Evolutionary conservation across 1,139 yeast species (phyloP), one percentile per base, ranked within the genome.

Genomic region (Entelexis paramagnoliae): DNA sequence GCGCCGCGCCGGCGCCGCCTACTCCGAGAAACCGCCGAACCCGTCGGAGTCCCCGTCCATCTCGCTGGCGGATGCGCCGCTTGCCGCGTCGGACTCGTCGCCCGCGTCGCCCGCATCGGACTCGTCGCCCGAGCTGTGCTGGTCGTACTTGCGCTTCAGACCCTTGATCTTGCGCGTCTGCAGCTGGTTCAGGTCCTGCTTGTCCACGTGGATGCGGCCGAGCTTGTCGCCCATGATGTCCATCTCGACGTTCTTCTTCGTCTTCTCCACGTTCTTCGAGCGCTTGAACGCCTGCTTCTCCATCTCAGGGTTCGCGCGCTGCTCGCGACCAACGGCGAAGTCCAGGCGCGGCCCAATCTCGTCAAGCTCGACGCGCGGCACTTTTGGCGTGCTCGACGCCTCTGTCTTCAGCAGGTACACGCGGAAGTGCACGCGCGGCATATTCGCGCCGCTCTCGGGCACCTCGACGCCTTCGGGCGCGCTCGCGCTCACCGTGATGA

Each of bases 161-260:
- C 98, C 99, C 77, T 93, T 93, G 96, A 91, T 86, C 79, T 91
- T 91, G 72, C 98, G 81, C 13, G 98, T 89, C 71, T 91, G 98
- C 66, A 91, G 71, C 68, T 82, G 83, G 65, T 78, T 75, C 67
- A 93, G 75, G 67, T 91, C 97, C 74, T 91, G 99, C 68, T 83
- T 83, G 70, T 96, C 97, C 69, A 91, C 83, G 67, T 91, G 98
- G 63, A 91, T 80, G 71, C 91, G 86, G 60, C 96, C 99, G 59
- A 91, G 78, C 79, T 91, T 88, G 70, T 91, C 98, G 72, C 99
- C 99, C 84, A 91, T 79, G 56, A 74, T 64, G 66, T 93, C 97
- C 45, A 83, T 79, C 58, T 81, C 81, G 53, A 91, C 81, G 65
- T 91, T 91, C 88, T 93, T 93, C 77, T 83, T 83, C 57, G 77